Base-by-base conservation (phyloP, 306 rosid genomes). In the Quercus ilex region DNA sequence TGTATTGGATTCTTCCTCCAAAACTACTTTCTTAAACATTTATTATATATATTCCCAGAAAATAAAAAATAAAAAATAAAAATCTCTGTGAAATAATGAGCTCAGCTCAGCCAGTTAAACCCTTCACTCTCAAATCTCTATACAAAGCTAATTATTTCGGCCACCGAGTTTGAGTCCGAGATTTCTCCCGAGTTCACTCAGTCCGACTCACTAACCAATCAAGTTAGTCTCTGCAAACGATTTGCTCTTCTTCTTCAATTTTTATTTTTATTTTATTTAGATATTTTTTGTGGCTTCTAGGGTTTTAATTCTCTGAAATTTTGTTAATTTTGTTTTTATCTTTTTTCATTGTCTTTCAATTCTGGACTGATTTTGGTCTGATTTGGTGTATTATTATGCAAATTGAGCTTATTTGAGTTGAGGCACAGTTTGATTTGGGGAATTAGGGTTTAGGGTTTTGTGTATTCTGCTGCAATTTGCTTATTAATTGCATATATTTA, bases 361-460 rank as follows among this genome's bases (percentile, higher is more conserved):
- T 14, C 58, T 14, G 21, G 14, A 21, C 4, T 57, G 18, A 31
- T 59, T 43, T 31, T 4, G 13, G 20, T 15, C 19, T 4, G 31
- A 46, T 60, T 60, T 17, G 43, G 26, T 31, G 55, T 60, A 23
- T 8, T 65, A 1, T 15, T 11, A 3, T 63, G 4, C 9, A 33
- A 17, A 20, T 41, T 20, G 6, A 15, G 15, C 33, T 75, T 75
- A 9, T 19, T 69, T 23, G 30, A 56, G 76, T 30, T 49, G 55
- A 59, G 26, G 9, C 33, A 35, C 23, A 23, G 69, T 12, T 55
- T 57, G 52, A 63, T 25, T 25, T 23, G 73, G 57, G 57, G 23
- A 79, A 21, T 51, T 64, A 49, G 72, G 63, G 77, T 71, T 78
- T 71, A 70, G 59, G 81, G 77, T 35, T 67, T 53, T 55, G 65